phyloP scores from a whole-genome alignment of 352 stramenopile species.

The Achlya hypogyna region DNA sequence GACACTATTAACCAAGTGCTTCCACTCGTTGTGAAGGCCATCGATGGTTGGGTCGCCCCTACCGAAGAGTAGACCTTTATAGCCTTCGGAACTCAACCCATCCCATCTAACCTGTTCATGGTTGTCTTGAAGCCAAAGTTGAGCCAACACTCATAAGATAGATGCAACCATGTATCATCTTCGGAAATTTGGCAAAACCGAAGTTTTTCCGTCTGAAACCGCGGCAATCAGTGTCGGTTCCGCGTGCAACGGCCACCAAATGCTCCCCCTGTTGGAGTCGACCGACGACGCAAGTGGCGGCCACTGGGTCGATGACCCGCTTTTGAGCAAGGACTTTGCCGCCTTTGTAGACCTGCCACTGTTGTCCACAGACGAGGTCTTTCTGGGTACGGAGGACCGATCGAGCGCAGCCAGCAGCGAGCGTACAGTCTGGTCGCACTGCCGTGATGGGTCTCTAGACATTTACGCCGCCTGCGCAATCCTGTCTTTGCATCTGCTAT shows the following conservation, averaged over 20 bases:
- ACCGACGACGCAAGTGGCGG: neutral
- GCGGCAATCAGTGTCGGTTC: too few species aligned
- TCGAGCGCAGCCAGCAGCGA: too few species aligned
- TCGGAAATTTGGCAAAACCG: too few species aligned
- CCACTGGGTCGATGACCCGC: neutral
- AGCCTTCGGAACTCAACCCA: too few species aligned
- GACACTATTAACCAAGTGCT: neutral
- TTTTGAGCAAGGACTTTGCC: neutral
- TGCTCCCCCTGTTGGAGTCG: neutral
- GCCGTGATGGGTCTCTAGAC: conserved; percentile 52
- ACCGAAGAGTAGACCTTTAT: neutral
- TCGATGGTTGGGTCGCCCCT: conserved; percentile 14
- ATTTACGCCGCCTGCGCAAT: conserved; percentile 70
- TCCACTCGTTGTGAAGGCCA: neutral
- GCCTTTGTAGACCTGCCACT: conserved; percentile 1
- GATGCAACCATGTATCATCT: too few species aligned
- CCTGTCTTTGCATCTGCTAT: conserved; percentile 60
- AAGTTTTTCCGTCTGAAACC: neutral
- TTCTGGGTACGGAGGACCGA: neutral
- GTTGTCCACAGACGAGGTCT: neutral
- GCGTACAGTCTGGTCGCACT: conserved; percentile 4
- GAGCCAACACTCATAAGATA: too few species aligned
- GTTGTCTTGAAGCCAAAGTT: too few species aligned
- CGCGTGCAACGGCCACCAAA: too few species aligned
- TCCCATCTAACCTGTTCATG: too few species aligned